Conservation (phyloP, 2,329 filamentous ascomycete species). For the Hymenoscyphus salicellus region DNA sequence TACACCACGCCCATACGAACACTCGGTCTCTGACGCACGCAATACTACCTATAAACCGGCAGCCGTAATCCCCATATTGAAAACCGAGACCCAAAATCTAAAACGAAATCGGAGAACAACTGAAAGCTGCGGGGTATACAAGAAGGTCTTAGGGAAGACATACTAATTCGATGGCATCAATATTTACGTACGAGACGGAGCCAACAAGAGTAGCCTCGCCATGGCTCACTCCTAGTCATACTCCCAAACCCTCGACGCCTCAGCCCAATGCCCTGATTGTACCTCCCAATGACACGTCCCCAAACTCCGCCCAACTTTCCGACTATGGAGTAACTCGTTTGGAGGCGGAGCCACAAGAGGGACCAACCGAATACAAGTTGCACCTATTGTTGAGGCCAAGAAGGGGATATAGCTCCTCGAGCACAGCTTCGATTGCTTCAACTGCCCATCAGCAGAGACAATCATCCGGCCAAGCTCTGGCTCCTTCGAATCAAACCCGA, state of each 20-base stretch:
- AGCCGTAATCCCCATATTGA: constrained; percentile 15
- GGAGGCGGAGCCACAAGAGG: constrained; percentile 87
- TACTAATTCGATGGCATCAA: constrained; percentile 70
- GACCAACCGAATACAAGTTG: constrained; percentile 94
- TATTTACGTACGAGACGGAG: constrained; percentile 92
- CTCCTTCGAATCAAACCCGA: constrained; percentile 58
- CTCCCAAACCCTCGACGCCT: constrained; percentile 31
- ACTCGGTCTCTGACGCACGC: constrained; percentile 43
- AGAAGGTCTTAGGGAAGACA: neutral
- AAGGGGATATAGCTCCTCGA: constrained; percentile 68
- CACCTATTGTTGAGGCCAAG: constrained; percentile 81
- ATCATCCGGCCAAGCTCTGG: constrained; percentile 20
- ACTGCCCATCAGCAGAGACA: constrained; percentile 30
- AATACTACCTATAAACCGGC: constrained; percentile 20
- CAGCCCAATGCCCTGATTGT: constrained; percentile 19
- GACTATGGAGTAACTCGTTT: constrained; percentile 71
- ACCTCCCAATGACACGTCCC: constrained; percentile 27
- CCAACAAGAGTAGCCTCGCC: constrained; percentile 86
- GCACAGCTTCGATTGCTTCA: constrained; percentile 54
- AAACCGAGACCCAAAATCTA: neutral
- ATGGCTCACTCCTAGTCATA: constrained; percentile 64
- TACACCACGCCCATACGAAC: constrained; percentile 50
- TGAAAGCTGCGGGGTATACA: neutral
- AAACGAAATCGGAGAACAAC: neutral
- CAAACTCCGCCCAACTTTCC: constrained; percentile 46